These are phyloP conservation scores for Chaetomiaceae sp. DNA, from an alignment of 2,329 filamentous ascomycete genomes.

Conservation along the genomic window DNA sequence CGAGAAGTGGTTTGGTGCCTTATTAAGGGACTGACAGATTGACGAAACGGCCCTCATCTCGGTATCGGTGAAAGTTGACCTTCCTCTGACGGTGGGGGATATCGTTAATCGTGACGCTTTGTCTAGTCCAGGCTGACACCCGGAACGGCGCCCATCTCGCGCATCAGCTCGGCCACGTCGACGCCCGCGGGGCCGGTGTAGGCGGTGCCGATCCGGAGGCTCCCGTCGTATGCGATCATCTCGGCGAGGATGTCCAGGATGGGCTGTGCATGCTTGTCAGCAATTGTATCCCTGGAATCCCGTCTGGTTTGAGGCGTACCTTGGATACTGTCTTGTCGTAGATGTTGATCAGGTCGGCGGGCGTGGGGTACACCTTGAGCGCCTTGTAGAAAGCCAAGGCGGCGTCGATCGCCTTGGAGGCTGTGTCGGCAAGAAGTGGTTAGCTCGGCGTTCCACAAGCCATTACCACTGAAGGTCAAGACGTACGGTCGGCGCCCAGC, in stretches of 20 bases:
- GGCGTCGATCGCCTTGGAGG: slow-evolving; percentile 69
- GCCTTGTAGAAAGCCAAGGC: slow-evolving; percentile 97
- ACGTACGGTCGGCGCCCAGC: slow-evolving; percentile 75
- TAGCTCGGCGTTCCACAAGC: not conserved
- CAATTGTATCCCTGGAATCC: too few species aligned
- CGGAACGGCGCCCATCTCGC: slow-evolving; percentile 32
- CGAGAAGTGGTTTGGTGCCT: not conserved
- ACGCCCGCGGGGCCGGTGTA: slow-evolving; percentile 27
- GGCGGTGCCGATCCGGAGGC: slow-evolving; percentile 54
- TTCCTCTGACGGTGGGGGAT: too few species aligned
- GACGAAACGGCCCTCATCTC: not conserved
- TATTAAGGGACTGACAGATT: not conserved
- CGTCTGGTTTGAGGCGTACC: too few species aligned
- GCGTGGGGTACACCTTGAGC: slow-evolving; percentile 95
- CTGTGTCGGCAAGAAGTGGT: slow-evolving; percentile 36
- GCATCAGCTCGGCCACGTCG: slow-evolving; percentile 28
- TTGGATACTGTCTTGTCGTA: slow-evolving; percentile 99
- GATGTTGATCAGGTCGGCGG: slow-evolving; percentile 86
- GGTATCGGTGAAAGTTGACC: too few species aligned
- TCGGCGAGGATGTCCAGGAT: slow-evolving; percentile 94
- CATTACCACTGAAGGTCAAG: not conserved
- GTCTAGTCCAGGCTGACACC: slow-evolving; percentile 52
- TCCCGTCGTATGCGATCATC: slow-evolving; percentile 92
- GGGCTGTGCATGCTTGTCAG: slow-evolving; percentile 49
- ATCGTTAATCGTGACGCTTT: too few species aligned